These are phyloP conservation scores for Geosmithia morbida DNA, from an alignment of 2,329 filamentous ascomycete genomes.

Conservation along the genomic window DNA sequence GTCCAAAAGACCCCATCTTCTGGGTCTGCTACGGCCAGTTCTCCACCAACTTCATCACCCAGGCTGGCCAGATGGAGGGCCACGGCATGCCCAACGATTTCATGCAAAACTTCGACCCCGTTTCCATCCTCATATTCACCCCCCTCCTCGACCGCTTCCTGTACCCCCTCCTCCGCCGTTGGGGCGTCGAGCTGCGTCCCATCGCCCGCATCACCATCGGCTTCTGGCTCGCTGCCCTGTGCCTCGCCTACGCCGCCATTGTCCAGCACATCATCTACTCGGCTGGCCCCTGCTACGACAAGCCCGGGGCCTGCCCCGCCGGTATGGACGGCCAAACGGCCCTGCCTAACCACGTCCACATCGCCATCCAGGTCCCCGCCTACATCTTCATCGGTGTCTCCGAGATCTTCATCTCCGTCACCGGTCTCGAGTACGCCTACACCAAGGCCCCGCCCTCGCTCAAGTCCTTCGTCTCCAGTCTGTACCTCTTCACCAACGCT, in stretches of 20 bases:
- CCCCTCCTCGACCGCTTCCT: conserved; percentile 44
- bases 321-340: conserved; percentile 14
- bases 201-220: conserved; percentile 52
- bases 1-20: conserved; percentile 33
- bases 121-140: conserved; percentile 53
- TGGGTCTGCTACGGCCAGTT: conserved; percentile 58
- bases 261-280: conserved; percentile 47
- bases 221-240: conserved; percentile 37
- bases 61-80: conserved; percentile 40
- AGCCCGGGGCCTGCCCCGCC: conserved; percentile 21
- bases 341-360: conserved; percentile 31
- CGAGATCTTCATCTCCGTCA: conserved; percentile 52
- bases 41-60: conserved; percentile 51
- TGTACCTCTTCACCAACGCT: conserved; percentile 47
- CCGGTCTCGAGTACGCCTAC: conserved; percentile 58
- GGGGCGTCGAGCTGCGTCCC: conserved; percentile 45
- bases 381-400: conserved; percentile 42
- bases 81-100: conserved; percentile 58
- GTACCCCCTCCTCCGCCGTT: conserved; percentile 44
- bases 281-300: conserved; percentile 32
- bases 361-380: conserved; percentile 38
- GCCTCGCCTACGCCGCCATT: conserved; percentile 44
- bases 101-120: conserved; percentile 53
- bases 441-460: conserved; percentile 58
- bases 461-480: conserved; percentile 44